phyloP scores from a whole-genome alignment of 345 rosid genomes.

The Euclidium syriacum region DNA sequence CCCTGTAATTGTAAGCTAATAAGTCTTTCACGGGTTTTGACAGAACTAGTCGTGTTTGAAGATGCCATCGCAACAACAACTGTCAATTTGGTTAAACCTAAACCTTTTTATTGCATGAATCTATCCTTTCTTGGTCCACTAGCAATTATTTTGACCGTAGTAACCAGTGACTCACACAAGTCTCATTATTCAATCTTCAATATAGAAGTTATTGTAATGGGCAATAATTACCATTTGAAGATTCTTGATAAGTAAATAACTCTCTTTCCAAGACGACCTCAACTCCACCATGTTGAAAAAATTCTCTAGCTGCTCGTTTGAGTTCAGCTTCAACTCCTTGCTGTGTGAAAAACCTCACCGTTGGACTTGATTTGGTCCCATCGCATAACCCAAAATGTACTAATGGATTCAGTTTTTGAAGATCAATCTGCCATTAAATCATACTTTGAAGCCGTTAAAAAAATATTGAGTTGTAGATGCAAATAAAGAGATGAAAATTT shows the following conservation, averaged over 20 bases:
- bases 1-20: neutral
- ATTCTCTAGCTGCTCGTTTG: constrained; percentile 62
- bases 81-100: neutral
- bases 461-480: no score
- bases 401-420: constrained; percentile 58
- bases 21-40: neutral
- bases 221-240: constrained; percentile 64
- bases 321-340: constrained; percentile 66
- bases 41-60: neutral
- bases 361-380: constrained; percentile 79
- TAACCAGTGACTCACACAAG: neutral
- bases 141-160: neutral
- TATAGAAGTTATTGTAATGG: neutral
- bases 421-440: constrained; percentile 46
- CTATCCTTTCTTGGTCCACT: neutral
- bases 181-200: neutral
- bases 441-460: no score
- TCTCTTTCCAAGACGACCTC: constrained; percentile 59
- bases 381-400: constrained; percentile 83
- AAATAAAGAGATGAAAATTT: no score
- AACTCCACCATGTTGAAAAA: constrained; percentile 60
- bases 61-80: no score
- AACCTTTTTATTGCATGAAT: neutral
- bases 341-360: constrained; percentile 66
- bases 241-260: constrained; percentile 55